Percentiles rank a stretch among this genome's conserved stretches.
These are phyloP conservation scores for Stemphylium vesicarium DNA, from an alignment of 2,329 filamentous ascomycete species.

Conservation along the genomic window DNA sequence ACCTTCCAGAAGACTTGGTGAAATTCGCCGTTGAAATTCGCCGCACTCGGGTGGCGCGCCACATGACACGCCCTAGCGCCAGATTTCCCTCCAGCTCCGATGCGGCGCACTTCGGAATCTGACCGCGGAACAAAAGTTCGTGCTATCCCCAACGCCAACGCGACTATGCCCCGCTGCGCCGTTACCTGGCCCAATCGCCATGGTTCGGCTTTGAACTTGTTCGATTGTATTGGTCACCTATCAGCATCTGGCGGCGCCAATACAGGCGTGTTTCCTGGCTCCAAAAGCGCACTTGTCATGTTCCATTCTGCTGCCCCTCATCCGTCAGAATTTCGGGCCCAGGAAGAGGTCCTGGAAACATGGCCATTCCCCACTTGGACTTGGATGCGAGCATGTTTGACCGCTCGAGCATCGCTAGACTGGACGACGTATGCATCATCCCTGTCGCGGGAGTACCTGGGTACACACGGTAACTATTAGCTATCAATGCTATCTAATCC, in stretches of 20 bases:
- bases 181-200: constrained; percentile 20
- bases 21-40: constrained; percentile 25
- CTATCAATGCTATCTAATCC: constrained; percentile 30
- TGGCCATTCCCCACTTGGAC: constrained; percentile 24
- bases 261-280: constrained; percentile 17
- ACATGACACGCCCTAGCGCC: constrained; percentile 16
- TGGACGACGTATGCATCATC: constrained; percentile 21
- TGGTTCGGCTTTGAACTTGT: constrained; percentile 22
- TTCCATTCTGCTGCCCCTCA: constrained; percentile 27
- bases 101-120: constrained; percentile 11
- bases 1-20: constrained; percentile 7
- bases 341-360: constrained; percentile 16
- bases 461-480: constrained; percentile 26
- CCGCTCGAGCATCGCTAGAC: constrained; percentile 25
- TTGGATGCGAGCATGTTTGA: constrained; percentile 20
- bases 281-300: constrained; percentile 23
- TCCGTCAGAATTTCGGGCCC: constrained; percentile 17
- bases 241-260: constrained; percentile 15
- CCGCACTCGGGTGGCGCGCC: constrained; percentile 18
- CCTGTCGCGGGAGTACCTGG: constrained; percentile 27
- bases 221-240: constrained; percentile 33
- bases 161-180: constrained; percentile 5
- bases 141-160: constrained; percentile 19
- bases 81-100: constrained; percentile 27
- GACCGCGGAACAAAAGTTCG: constrained; percentile 21